Percentiles rank a stretch among this genome's conserved stretches.
phyloP scores from a whole-genome alignment of 1,284 basidiomycete genomes.

The Puccinia horiana region DNA sequence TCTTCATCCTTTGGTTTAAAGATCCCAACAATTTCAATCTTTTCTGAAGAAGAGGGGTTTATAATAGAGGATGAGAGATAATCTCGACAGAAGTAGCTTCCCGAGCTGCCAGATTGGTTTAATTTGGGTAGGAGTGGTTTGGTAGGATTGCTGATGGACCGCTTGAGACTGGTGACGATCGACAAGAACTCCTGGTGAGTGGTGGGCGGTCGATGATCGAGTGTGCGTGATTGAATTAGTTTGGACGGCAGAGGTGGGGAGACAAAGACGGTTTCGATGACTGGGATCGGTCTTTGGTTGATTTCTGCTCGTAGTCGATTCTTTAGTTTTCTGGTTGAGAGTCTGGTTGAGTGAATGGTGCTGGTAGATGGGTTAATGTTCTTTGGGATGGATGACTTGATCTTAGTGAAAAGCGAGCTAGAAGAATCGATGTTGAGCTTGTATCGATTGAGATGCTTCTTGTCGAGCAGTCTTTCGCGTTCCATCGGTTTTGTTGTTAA shows the following conservation, averaged over 20 bases:
- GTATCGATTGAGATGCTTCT: not conserved
- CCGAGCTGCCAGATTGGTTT: slow-evolving; percentile 80
- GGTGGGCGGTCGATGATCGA: slow-evolving; percentile 75
- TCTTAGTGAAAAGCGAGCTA: not conserved
- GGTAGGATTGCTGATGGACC: slow-evolving; percentile 70
- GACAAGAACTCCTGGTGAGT: slow-evolving; percentile 61
- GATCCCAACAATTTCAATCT: slow-evolving; percentile 60
- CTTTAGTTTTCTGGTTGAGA: slow-evolving; percentile 9
- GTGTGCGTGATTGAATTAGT: slow-evolving; percentile 59
- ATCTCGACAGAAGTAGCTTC: slow-evolving; percentile 79
- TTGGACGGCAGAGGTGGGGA: not conserved
- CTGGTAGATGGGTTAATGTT: not conserved
- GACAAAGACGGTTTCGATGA: slow-evolving; percentile 40
- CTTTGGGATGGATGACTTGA: not conserved
- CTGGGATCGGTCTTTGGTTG: slow-evolving; percentile 17
- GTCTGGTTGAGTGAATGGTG: not conserved
- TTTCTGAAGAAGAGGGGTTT: not conserved
- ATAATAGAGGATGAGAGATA: slow-evolving; percentile 60
- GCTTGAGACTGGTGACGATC: slow-evolving; percentile 71
- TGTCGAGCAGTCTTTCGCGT: not conserved
- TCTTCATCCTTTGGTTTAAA: slow-evolving; percentile 91
- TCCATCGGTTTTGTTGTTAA: not conserved
- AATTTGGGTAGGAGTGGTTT: slow-evolving; percentile 82
- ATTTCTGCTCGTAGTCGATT: slow-evolving; percentile 14
- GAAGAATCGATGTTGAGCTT: slow-evolving; percentile 8